These are phyloP conservation scores for Ceratobasidium sp. DNA, from an alignment of 1,284 basidiomycete species.

Conservation along the genomic window DNA sequence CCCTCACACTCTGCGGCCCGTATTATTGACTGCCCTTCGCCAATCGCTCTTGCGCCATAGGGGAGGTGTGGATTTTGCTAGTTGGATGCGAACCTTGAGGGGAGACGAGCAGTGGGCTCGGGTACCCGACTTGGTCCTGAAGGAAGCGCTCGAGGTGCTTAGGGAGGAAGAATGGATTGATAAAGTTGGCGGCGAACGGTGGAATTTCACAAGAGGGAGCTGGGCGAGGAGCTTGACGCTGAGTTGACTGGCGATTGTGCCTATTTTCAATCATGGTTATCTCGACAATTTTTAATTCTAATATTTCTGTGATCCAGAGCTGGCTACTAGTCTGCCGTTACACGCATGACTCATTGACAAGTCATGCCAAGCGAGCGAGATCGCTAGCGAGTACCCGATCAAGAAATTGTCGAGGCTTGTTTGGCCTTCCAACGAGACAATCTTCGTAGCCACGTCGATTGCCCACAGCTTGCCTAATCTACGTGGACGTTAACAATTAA, in stretches of 20 bases:
- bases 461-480: neutral
- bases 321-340: neutral
- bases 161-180: constrained; percentile 35
- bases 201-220: constrained; percentile 43
- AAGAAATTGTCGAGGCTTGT: constrained; percentile 20
- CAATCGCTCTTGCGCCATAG: constrained; percentile 15
- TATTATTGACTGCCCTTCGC: constrained; percentile 16
- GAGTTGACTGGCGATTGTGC: constrained; percentile 10
- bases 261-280: neutral
- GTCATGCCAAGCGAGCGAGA: constrained; percentile 6
- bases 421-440: neutral
- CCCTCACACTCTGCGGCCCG: constrained; percentile 18
- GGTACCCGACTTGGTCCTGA: constrained; percentile 23
- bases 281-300: neutral
- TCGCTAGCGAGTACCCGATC: constrained; percentile 30
- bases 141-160: constrained; percentile 10
- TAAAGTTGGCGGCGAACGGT: constrained; percentile 26
- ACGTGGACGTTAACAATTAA: neutral
- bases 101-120: constrained; percentile 36
- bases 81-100: constrained; percentile 34
- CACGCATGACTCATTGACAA: neutral
- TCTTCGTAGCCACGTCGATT: neutral
- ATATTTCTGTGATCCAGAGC: neutral
- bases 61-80: constrained; percentile 30
- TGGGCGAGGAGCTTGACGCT: constrained; percentile 36